phyloP scores from a whole-genome alignment of 2,329 filamentous ascomycete species.

The Westerdykella ornata region DNA sequence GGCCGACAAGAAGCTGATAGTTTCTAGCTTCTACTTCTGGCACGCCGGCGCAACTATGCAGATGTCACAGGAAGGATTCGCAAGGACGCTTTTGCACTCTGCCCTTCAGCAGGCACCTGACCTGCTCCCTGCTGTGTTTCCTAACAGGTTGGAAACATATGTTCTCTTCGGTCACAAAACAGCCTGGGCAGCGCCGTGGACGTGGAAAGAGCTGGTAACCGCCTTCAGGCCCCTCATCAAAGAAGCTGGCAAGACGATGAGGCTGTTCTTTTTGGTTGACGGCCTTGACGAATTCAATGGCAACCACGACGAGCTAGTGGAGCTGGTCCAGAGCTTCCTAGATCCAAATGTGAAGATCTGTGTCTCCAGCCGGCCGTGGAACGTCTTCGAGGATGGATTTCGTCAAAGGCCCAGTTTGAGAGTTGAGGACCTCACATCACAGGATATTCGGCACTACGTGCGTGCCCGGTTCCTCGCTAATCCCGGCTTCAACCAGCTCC shows the following conservation, averaged over 20 bases:
- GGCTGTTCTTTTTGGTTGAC: slow-evolving; percentile 15
- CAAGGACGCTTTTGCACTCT: slow-evolving; percentile 10
- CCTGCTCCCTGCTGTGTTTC: too few relatives aligned
- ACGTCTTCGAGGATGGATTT: slow-evolving; percentile 4
- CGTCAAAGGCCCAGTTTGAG: background rate
- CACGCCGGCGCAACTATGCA: slow-evolving; percentile 9
- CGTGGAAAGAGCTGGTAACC: background rate
- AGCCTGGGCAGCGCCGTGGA: background rate
- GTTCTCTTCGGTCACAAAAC: background rate
- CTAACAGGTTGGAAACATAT: too few relatives aligned
- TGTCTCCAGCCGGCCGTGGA: slow-evolving; percentile 8
- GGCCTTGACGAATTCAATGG: slow-evolving; percentile 13
- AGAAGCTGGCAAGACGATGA: background rate
- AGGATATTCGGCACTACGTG: slow-evolving; percentile 22
- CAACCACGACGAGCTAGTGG: slow-evolving; percentile 1
- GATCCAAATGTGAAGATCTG: slow-evolving; percentile 6
- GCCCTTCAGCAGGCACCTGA: slow-evolving; percentile 6
- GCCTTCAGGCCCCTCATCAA: background rate
- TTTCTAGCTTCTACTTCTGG: slow-evolving; percentile 12
- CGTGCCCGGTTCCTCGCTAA: slow-evolving; percentile 17
- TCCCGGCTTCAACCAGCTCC: background rate
- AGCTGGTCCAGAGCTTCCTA: slow-evolving; percentile 1
- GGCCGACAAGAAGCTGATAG: background rate
- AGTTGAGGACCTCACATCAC: slow-evolving; percentile 3
- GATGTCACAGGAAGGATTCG: slow-evolving; percentile 7